Evolutionary conservation across 345 rosid species (phyloP).

Genomic region (Mangifera indica): DNA sequence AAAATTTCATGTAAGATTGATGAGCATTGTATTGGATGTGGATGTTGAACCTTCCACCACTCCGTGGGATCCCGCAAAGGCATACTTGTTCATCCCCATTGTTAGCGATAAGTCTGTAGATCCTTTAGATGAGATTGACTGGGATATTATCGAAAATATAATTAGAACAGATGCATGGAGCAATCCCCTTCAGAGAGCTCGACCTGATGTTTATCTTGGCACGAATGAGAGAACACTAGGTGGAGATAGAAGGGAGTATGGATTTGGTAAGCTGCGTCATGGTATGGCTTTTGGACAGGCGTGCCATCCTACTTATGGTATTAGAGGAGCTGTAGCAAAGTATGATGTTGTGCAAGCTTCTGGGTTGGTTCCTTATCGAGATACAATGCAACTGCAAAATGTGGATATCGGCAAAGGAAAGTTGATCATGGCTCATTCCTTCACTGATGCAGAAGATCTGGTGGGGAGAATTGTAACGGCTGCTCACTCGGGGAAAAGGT

Average conservation of each 20-base stretch:
- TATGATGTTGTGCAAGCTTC: slow-evolving; percentile 92
- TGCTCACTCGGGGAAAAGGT: slow-evolving; percentile 99
- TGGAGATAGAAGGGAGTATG: slow-evolving; percentile 98
- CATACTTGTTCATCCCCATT: slow-evolving; percentile 95
- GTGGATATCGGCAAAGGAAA: slow-evolving; percentile 47
- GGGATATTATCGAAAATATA: slow-evolving; percentile 72
- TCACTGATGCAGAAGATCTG: slow-evolving; percentile 50
- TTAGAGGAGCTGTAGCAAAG: slow-evolving; percentile 96
- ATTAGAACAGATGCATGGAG: slow-evolving; percentile 66
- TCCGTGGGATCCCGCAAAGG: slow-evolving; percentile 99
- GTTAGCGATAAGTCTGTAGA: slow-evolving; percentile 63
- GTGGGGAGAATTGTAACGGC: slow-evolving; percentile 89
- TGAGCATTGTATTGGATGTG: slow-evolving; percentile 99
- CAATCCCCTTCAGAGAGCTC: slow-evolving; percentile 97
- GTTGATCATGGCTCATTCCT: slow-evolving; percentile 85
- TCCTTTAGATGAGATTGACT: slow-evolving; percentile 74
- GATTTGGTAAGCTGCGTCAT: slow-evolving; percentile 91
- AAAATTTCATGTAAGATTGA: slow-evolving; percentile 88
- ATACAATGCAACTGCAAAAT: slow-evolving; percentile 39
- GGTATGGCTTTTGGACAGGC: slow-evolving; percentile 84
- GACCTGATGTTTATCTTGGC: slow-evolving; percentile 97
- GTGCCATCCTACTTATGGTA: slow-evolving; percentile 96
- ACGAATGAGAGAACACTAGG: slow-evolving; percentile 97
- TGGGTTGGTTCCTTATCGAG: slow-evolving; percentile 75
- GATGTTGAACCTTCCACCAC: slow-evolving; percentile 99